Percentiles rank a stretch among this genome's conserved stretches.
These are phyloP conservation scores for Tricladium varicosporioides DNA, from an alignment of 2,329 filamentous ascomycete species.

Conservation along the genomic window DNA sequence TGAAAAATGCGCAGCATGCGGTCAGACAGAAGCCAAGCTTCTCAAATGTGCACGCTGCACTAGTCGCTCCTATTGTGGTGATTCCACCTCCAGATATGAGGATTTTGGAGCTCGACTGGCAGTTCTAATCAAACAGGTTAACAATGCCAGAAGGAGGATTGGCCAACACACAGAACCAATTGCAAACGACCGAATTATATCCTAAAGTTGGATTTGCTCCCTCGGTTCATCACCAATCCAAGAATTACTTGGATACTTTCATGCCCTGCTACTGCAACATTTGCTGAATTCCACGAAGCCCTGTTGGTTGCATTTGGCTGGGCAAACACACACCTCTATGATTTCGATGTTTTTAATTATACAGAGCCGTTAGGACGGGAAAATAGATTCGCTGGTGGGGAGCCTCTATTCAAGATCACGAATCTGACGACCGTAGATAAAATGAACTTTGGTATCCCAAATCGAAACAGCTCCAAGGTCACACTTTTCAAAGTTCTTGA, in stretches of 20 bases:
- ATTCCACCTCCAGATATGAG: not conserved
- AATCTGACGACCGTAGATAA: not conserved
- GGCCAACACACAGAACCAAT: constrained; percentile 1
- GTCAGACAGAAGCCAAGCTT: too few relatives aligned
- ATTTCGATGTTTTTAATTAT: constrained; percentile 7
- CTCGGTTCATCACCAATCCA: constrained; percentile 11
- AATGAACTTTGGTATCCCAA: too few relatives aligned
- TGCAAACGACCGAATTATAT: constrained; percentile 12
- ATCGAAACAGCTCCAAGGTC: not conserved
- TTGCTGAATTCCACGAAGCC: constrained; percentile 9
- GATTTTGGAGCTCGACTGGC: not conserved
- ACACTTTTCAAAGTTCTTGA: not conserved
- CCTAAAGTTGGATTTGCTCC: constrained; percentile 11
- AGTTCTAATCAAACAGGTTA: not conserved
- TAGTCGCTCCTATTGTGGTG: not conserved
- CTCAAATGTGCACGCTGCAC: not conserved
- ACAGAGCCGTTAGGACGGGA: not conserved
- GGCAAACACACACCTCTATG: not conserved
- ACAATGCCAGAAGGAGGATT: not conserved
- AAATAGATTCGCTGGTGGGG: not conserved
- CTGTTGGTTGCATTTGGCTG: constrained; percentile 10
- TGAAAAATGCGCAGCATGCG: too few relatives aligned
- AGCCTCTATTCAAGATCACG: not conserved
- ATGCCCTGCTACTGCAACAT: constrained; percentile 12
- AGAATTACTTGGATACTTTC: constrained; percentile 12